These are phyloP conservation scores for Kregervanrija fluxuum DNA, from an alignment of 805 yeast genomes.

Conservation along the genomic window DNA sequence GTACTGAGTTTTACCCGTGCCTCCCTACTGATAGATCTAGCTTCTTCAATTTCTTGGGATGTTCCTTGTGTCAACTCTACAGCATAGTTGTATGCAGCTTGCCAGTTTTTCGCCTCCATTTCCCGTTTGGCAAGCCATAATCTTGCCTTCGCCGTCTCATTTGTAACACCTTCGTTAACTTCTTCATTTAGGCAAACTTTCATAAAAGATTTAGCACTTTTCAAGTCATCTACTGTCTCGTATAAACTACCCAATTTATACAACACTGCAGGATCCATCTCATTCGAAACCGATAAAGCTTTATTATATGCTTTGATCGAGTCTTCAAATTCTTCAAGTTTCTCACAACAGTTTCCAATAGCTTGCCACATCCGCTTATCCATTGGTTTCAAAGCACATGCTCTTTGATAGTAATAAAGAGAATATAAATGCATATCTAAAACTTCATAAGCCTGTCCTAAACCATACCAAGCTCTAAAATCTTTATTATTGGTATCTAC, in stretches of 20 bases:
- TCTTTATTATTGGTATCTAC: conserved; percentile 85
- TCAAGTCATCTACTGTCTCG: conserved; percentile 45
- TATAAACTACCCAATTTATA: conserved; percentile 64
- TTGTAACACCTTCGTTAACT: conserved; percentile 54
- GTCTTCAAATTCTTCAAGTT: conserved; percentile 60
- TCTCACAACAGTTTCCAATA: conserved; percentile 81
- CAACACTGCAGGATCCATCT: conserved; percentile 46
- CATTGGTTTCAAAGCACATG: conserved; percentile 78
- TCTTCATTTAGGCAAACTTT: conserved; percentile 61
- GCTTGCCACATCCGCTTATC: conserved; percentile 98
- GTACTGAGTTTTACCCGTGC: conserved; percentile 49
- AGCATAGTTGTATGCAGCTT: conserved; percentile 67
- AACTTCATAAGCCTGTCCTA: conserved; percentile 97
- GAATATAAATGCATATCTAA: conserved; percentile 92
- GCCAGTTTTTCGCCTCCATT: conserved; percentile 46
- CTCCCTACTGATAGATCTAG: conserved; percentile 73
- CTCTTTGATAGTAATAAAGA: conserved; percentile 83
- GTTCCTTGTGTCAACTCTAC: conserved; percentile 63
- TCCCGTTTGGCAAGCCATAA: conserved; percentile 81
- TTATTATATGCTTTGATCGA: conserved; percentile 77
- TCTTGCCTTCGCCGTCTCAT: conserved; percentile 72
- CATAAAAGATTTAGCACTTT: conserved; percentile 58
- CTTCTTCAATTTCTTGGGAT: conserved; percentile 86
- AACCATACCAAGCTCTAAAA: conserved; percentile 96
- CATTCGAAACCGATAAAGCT: conserved; percentile 51